Percentiles rank a stretch among this genome's conserved stretches.
Conservation (phyloP, 2,329 filamentous ascomycete genomes). For the Podosphaera xanthii region DNA sequence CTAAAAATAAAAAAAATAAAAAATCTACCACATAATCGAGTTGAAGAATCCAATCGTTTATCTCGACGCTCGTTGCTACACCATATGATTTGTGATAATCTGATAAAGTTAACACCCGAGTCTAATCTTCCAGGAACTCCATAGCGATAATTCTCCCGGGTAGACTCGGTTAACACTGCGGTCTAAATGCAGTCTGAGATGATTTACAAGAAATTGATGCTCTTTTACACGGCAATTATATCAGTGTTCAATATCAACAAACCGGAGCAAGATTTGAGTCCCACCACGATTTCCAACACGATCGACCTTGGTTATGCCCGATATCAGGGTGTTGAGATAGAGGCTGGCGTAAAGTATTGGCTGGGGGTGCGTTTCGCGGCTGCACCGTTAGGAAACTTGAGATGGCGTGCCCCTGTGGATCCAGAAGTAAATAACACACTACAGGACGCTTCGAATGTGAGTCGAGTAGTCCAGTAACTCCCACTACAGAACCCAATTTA, state of each 20-base stretch:
- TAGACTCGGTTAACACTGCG: neutral
- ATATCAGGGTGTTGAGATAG: constrained; percentile 32
- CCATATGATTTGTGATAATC: too few species aligned
- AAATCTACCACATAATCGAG: too few species aligned
- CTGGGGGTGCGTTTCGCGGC: constrained; percentile 55
- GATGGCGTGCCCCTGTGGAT: constrained; percentile 45
- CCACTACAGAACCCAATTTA: neutral
- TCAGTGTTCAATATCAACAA: neutral
- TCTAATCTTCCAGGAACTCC: too few species aligned
- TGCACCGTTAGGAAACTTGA: constrained; percentile 37
- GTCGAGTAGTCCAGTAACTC: neutral
- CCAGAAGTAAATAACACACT: constrained; percentile 19
- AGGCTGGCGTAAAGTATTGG: constrained; percentile 44
- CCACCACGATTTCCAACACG: neutral
- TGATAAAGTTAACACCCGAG: too few species aligned
- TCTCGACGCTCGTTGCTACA: too few species aligned
- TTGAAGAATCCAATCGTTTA: too few species aligned
- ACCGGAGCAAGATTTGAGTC: neutral
- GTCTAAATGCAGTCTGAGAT: neutral
- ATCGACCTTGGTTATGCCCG: constrained; percentile 43
- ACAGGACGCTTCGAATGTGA: neutral
- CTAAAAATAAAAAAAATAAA: too few species aligned
- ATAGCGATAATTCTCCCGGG: too few species aligned
- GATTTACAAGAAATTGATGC: neutral
- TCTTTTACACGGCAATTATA: neutral